phyloP scores from a whole-genome alignment of 441 rosid species.

The Populus trichocarpa region DNA sequence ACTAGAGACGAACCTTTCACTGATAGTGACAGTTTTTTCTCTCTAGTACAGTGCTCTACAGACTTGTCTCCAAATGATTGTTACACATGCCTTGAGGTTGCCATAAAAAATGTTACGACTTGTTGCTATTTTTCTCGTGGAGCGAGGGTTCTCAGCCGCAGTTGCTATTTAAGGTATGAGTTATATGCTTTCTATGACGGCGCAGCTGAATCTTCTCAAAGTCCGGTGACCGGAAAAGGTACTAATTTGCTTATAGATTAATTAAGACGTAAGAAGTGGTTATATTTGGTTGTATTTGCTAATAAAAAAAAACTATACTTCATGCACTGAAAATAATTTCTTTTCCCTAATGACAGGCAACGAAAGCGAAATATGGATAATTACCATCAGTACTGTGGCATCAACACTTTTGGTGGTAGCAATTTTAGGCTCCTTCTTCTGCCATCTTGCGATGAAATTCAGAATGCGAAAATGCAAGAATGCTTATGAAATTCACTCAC shows the following conservation, averaged over 20 bases:
- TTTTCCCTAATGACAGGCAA: not conserved
- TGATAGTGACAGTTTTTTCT: conserved; percentile 14
- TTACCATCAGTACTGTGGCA: not conserved
- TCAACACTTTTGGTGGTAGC: not conserved
- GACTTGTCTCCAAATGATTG: conserved; percentile 26
- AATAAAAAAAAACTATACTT: not conserved
- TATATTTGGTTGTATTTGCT: not conserved
- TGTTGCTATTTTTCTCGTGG: conserved; percentile 27
- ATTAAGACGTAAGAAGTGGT: not conserved
- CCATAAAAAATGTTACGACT: conserved; percentile 18
- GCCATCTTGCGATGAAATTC: not conserved
- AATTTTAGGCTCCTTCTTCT: not conserved
- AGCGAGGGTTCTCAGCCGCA: conserved; percentile 30
- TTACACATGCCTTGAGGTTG: conserved; percentile 23
- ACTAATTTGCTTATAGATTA: not conserved
- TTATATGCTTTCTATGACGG: conserved; percentile 30
- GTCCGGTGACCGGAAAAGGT: conserved; percentile 14
- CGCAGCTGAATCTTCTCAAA: not conserved
- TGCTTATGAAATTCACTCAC: not conserved
- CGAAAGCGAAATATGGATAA: not conserved
- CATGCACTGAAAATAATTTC: not conserved
- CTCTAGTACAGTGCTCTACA: conserved; percentile 30
- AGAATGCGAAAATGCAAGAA: not conserved
- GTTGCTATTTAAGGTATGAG: conserved; percentile 42
- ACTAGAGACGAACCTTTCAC: not conserved